A percentile compares a stretch with the other conserved stretches of the same genome.
phyloP scores from a whole-genome alignment of 768 basidiomycete species.

The Steccherinum ochraceum region DNA sequence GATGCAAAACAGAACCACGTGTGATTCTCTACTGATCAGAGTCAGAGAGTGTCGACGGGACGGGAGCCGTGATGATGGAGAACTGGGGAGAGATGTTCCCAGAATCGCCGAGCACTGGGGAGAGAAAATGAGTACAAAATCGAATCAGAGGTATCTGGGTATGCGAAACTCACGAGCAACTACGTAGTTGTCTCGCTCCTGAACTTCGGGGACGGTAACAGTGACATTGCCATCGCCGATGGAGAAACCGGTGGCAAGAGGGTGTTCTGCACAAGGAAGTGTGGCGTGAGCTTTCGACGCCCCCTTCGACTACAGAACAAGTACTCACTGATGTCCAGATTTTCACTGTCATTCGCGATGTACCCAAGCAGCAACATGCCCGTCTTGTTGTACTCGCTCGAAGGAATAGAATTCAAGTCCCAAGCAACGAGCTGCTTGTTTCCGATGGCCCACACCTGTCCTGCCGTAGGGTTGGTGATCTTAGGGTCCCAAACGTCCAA shows the following conservation, averaged over 20 bases:
- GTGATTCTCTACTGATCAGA: no score
- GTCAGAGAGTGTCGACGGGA: no score
- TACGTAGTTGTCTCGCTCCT: constrained; percentile 34
- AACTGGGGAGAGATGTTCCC: constrained; percentile 28
- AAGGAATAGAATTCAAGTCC: constrained; percentile 35
- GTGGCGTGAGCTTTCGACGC: no score
- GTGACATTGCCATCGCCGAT: constrained; percentile 31
- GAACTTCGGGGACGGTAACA: constrained; percentile 34
- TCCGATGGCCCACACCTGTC: constrained; percentile 32
- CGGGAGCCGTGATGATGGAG: constrained; percentile 14
- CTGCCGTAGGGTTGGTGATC: constrained; percentile 32
- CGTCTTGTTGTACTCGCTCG: constrained; percentile 25
- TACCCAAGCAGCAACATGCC: constrained; percentile 43
- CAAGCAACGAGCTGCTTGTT: constrained; percentile 36
- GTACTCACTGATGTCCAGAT: constrained; percentile 41
- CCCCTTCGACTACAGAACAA: not conserved
- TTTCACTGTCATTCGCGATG: constrained; percentile 23
- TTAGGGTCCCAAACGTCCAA: constrained; percentile 32
- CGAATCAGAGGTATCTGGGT: not conserved
- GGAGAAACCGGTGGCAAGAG: constrained; percentile 36
- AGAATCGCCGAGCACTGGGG: constrained; percentile 43
- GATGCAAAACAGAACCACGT: no score
- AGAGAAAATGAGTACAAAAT: not conserved
- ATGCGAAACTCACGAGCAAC: constrained; percentile 32
- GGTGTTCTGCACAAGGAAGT: constrained; percentile 27